These are phyloP conservation scores for Leucocoprinus leucothites DNA, from an alignment of 768 basidiomycete genomes.

Conservation along the genomic window DNA sequence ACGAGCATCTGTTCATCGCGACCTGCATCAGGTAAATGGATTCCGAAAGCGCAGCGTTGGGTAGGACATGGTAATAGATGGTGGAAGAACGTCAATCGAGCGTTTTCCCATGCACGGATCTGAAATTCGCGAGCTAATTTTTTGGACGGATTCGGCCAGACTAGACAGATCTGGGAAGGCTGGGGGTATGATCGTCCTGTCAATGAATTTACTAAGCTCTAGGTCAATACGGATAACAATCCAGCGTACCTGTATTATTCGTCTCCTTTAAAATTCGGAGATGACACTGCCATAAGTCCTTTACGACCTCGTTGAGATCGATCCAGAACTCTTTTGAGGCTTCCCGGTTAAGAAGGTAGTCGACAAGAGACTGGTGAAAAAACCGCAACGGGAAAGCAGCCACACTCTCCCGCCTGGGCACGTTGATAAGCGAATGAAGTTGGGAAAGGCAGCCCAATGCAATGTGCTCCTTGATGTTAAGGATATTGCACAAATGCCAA, in stretches of 20 bases:
- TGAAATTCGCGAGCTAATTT: neutral
- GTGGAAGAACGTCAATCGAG: neutral
- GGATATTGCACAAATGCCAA: neutral
- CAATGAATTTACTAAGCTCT: too few relatives aligned
- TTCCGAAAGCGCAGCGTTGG: neutral
- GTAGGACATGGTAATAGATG: neutral
- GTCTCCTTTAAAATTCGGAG: neutral
- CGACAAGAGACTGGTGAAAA: too few relatives aligned
- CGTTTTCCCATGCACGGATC: neutral
- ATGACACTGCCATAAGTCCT: neutral
- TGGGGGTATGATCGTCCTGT: too few relatives aligned
- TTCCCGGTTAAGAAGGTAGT: neutral
- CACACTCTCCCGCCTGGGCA: neutral
- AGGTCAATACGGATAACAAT: too few relatives aligned
- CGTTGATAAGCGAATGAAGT: neutral
- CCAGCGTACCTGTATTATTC: neutral
- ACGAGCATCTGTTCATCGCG: neutral
- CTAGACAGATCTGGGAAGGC: too few relatives aligned
- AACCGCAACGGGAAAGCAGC: neutral
- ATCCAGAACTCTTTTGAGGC: neutral
- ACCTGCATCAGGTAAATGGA: neutral
- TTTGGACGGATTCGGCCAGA: neutral
- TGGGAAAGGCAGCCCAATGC: neutral
- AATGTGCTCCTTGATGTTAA: neutral
- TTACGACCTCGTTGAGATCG: neutral